Evolutionary conservation across 129 eudicot species (phyloP).

Genomic region (Helianthus annuus): HanXRQr2.0-SUNRISE NC_035446.2:135243991-135244490

Average conservation of each 20-base stretch:
- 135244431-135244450: too few species aligned
- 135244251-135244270: slow-evolving; percentile 1
- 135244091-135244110: slow-evolving; percentile 8
- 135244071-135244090: not conserved
- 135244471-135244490: too few species aligned
- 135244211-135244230: slow-evolving; percentile 8
- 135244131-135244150: slow-evolving; percentile 24
- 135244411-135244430: too few species aligned
- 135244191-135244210: slow-evolving; percentile 9
- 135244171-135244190: not conserved
- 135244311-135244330: too few species aligned
- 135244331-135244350: too few species aligned
- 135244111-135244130: not conserved
- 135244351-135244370: too few species aligned
- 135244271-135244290: not conserved
- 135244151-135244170: not conserved
- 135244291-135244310: too few species aligned
- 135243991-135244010: not conserved
- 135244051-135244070: not conserved
- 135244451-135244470: too few species aligned
- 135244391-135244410: too few species aligned
- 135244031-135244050: slow-evolving; percentile 1
- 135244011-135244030: slow-evolving; percentile 1
- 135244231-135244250: slow-evolving; percentile 4
- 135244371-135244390: too few species aligned